Evolutionary conservation across 2,329 filamentous ascomycete genomes (phyloP).

Genomic region (Exophiala mesophila): DNA sequence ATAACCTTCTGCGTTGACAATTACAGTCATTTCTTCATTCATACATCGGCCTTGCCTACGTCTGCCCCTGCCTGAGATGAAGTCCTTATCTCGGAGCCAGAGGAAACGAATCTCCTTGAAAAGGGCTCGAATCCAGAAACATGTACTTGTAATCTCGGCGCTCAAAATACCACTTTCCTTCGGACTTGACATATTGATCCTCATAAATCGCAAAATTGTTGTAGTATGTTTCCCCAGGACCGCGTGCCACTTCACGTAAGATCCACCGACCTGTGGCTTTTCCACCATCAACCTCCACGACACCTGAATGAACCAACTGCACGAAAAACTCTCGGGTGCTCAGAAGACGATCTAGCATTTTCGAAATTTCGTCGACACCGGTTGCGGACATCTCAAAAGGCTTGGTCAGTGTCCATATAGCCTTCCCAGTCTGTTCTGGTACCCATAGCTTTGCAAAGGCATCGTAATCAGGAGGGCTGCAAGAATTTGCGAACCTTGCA

Average conservation of each 20-base stretch:
- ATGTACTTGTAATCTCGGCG: constrained; percentile 11
- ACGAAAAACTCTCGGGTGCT: constrained; percentile 10
- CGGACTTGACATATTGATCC: constrained; percentile 8
- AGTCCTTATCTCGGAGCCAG: too few relatives aligned
- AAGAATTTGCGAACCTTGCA: constrained; percentile 10
- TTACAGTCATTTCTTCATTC: too few relatives aligned
- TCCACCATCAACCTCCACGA: constrained; percentile 4
- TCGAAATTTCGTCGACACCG: constrained; percentile 1
- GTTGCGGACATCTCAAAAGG: constrained; percentile 8
- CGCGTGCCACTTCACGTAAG: constrained; percentile 9
- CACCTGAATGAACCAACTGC: constrained; percentile 14
- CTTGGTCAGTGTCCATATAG: constrained; percentile 6
- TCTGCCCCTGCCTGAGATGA: too few relatives aligned
- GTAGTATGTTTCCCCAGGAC: constrained; percentile 12
- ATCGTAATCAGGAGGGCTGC: not conserved
- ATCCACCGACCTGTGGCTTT: constrained; percentile 13
- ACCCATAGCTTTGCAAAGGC: constrained; percentile 9
- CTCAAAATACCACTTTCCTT: constrained; percentile 9
- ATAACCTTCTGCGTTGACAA: too few relatives aligned
- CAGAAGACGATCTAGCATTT: constrained; percentile 5
- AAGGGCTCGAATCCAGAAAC: constrained; percentile 12
- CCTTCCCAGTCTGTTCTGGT: not conserved
- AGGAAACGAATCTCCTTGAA: constrained; percentile 1
- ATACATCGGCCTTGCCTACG: too few relatives aligned
- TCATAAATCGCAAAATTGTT: constrained; percentile 14